A percentile compares a stretch with the other conserved stretches of the same genome.
These are phyloP conservation scores for Asparagopsis taxiformis DNA, from an alignment of 31 red algal species.

Conservation along the genomic window DNA sequence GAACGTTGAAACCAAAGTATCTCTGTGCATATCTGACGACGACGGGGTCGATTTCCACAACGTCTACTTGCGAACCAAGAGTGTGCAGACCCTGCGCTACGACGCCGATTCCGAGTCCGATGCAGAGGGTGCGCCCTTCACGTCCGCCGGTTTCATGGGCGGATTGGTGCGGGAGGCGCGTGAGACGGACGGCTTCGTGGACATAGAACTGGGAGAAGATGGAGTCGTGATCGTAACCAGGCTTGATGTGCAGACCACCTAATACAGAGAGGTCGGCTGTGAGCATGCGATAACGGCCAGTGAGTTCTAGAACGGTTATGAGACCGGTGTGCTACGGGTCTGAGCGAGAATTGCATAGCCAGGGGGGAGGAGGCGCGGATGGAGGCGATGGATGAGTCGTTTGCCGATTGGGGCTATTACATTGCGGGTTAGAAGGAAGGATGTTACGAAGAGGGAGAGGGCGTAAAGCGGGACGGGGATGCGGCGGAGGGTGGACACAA, in stretches of 20 bases:
- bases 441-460: conserved; percentile 1
- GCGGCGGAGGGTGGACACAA: neutral
- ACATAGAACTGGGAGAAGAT: conserved; percentile 79
- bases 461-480: neutral
- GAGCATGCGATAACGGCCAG: conserved; percentile 26
- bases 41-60: conserved; percentile 62
- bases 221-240: conserved; percentile 33
- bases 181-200: conserved; percentile 70
- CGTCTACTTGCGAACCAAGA: conserved; percentile 51
- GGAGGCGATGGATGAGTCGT: conserved; percentile 5
- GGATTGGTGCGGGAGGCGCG: neutral
- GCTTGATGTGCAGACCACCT: conserved; percentile 47
- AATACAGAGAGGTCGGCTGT: conserved; percentile 67
- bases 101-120: conserved; percentile 67
- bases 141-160: conserved; percentile 11
- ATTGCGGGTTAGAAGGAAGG: neutral
- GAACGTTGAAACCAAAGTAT: conserved; percentile 40
- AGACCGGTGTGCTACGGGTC: conserved; percentile 48
- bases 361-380: conserved; percentile 38
- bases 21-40: conserved; percentile 46
- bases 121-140: conserved; percentile 48
- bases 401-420: neutral
- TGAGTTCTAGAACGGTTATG: conserved; percentile 56
- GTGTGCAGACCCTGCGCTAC: conserved; percentile 40
- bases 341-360: conserved; percentile 48